Evolutionary conservation across 192 early-diverging fungal species (phyloP).

Genomic region (Linnemannia hyalina): DNA sequence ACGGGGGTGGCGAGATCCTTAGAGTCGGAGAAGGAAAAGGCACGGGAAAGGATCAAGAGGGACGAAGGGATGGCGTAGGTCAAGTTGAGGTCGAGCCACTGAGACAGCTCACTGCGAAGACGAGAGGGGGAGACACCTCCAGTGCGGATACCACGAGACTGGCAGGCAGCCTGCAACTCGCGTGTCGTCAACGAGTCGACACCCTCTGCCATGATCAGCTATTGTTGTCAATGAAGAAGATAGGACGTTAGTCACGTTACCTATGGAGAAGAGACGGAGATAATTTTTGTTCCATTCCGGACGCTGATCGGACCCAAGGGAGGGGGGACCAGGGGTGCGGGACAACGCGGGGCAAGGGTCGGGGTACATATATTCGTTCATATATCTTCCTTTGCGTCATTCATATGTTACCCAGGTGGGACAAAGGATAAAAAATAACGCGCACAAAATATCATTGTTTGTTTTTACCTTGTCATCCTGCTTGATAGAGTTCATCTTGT

Average conservation of each 20-base stretch:
- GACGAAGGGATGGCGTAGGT: slow-evolving; percentile 92
- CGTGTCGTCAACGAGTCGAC: slow-evolving; percentile 89
- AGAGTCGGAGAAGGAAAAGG: slow-evolving; percentile 80
- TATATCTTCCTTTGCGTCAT: not conserved
- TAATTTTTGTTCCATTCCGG: not conserved
- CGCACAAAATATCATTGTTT: not conserved
- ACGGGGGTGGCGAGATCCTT: slow-evolving; percentile 63
- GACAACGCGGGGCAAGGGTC: not conserved
- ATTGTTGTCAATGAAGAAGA: slow-evolving; percentile 10
- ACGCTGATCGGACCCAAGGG: not conserved
- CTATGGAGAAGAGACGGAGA: not conserved
- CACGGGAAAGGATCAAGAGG: slow-evolving; percentile 90
- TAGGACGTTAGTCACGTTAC: not conserved
- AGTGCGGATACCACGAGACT: slow-evolving; percentile 89
- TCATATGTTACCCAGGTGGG: not conserved
- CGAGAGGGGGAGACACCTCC: slow-evolving; percentile 92
- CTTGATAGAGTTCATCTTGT: slow-evolving; percentile 87
- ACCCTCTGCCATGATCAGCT: slow-evolving; percentile 88
- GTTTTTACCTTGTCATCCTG: slow-evolving; percentile 81
- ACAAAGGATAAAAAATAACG: not conserved
- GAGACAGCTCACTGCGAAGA: slow-evolving; percentile 86
- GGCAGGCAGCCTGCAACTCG: slow-evolving; percentile 90
- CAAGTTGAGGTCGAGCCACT: slow-evolving; percentile 97
- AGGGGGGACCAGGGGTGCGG: not conserved
- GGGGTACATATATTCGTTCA: not conserved